phyloP scores from a whole-genome alignment of 2,329 filamentous ascomycete species.

The Apiospora kogelbergensis region DNA sequence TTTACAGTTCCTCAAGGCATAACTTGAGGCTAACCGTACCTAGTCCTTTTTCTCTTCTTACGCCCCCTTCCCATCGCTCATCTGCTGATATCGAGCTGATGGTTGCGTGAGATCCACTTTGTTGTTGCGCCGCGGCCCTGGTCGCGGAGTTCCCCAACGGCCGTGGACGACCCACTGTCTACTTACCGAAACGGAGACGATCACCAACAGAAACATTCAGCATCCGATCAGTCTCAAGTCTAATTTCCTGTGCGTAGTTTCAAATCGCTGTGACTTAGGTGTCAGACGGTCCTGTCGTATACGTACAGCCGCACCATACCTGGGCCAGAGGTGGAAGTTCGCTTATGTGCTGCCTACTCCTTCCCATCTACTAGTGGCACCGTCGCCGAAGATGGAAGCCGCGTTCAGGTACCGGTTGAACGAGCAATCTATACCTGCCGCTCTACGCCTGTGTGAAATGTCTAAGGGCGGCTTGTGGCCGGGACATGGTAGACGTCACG shows the following conservation, averaged over 20 bases:
- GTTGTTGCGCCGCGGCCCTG: constrained; percentile 21
- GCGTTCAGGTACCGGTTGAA: not conserved
- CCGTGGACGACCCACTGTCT: constrained; percentile 18
- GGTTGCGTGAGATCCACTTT: constrained; percentile 6
- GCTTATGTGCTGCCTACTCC: not conserved
- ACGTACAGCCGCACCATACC: not conserved
- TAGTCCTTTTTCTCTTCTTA: constrained; percentile 9
- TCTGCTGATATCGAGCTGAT: not conserved
- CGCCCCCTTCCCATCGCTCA: not conserved
- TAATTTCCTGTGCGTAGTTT: constrained; percentile 5
- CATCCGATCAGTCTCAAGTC: not conserved
- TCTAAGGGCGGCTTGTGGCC: not conserved
- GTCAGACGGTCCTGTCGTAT: not conserved
- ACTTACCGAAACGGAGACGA: constrained; percentile 19
- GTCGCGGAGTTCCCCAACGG: constrained; percentile 36
- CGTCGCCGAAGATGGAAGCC: not conserved
- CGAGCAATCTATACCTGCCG: not conserved
- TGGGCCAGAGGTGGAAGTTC: not conserved
- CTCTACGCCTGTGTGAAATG: not conserved
- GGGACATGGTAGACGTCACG: not conserved
- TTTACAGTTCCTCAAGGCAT: constrained; percentile 7
- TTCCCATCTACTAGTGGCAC: not conserved
- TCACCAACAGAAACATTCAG: constrained; percentile 20
- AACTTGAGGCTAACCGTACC: constrained; percentile 13
- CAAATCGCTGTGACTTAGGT: not conserved